Base-by-base conservation (phyloP, 768 basidiomycete species). In the Panaeolus papilionaceus region DNA sequence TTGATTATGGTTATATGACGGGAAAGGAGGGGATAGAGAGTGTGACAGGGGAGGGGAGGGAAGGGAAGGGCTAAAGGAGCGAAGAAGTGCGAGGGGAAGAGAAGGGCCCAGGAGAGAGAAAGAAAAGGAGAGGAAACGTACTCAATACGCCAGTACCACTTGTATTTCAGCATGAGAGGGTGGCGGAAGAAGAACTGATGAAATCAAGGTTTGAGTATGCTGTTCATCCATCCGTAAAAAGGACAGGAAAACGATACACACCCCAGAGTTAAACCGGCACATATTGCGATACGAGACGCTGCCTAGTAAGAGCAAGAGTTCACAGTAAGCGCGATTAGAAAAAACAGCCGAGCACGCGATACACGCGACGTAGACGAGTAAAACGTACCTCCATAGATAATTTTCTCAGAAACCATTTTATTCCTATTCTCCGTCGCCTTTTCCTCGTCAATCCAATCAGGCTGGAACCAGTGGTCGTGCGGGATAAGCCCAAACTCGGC, bases 121-220 rank as follows among this genome's bases (percentile, higher is more conserved):
- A 39, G 37, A 51, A 16, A 79, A 81, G n/a, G 76, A 38, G 7
- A 47, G 33, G 28, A 14, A 12, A 69, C 62, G 76, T 82, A 86
- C 88, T 93, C 91, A 51, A 94, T 86, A 18, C 92, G 83, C 92
- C 92, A 93, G 77, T 94, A 93, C 83, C 89, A 94, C 65, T 88
- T 84, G 76, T 89, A 92, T 58, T 87, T 79, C 66, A 85, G 82
- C 62, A 93, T 77, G 11, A 92, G 77, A 3, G 86, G 85, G 73
- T 94, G 92, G 47, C 82, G 77, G 84, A 87, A 94, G 82, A 94
- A 94, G 82, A 86, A 89, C 82, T 88, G 68, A 39, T 45, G 8
- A 51, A 33, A 12, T 7, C 23, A 11, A 40, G 45, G 54, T 4
- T 37, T 47, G 20, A 18, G 37, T 23, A 37, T 9, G 37, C 51